Conservation (phyloP, 805 yeast species). For the Yarrowia deformans region DNA sequence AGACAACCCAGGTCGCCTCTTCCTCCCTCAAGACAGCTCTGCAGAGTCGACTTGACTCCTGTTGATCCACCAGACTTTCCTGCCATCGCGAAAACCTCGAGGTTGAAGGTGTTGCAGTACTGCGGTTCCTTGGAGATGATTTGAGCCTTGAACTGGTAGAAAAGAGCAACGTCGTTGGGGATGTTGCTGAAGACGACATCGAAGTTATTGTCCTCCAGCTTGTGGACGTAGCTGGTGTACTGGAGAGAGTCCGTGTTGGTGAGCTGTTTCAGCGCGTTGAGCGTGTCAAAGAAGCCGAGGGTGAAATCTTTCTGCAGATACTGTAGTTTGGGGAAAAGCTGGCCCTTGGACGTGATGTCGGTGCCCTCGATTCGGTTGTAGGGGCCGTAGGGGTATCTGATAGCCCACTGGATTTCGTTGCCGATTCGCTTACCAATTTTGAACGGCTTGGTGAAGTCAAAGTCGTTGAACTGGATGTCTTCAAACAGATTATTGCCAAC, state of each 20-base stretch:
- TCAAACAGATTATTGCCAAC: background rate
- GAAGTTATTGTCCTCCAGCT: no score
- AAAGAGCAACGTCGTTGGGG: no score
- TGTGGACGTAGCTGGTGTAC: no score
- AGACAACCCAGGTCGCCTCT: no score
- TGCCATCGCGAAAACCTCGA: no score
- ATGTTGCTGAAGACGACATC: no score
- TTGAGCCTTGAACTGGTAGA: no score
- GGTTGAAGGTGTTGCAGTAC: no score
- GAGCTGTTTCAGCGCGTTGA: background rate
- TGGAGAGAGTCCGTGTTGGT: background rate
- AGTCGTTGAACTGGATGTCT: background rate
- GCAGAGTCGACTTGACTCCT: no score
- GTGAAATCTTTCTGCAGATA: background rate
- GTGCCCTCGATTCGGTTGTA: conserved; percentile 13
- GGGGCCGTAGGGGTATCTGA: conserved; percentile 15
- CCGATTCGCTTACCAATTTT: conserved; percentile 1
- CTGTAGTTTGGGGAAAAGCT: conserved; percentile 16
- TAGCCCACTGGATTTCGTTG: background rate
- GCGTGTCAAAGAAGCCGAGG: conserved; percentile 1
- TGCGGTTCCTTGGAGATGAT: no score
- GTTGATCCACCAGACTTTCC: no score
- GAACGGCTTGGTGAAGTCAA: conserved; percentile 12
- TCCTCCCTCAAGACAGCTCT: no score
- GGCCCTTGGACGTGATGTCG: conserved; percentile 11